Conservation (phyloP, 768 basidiomycete genomes). For the Kwoniella dejecticola region DNA sequence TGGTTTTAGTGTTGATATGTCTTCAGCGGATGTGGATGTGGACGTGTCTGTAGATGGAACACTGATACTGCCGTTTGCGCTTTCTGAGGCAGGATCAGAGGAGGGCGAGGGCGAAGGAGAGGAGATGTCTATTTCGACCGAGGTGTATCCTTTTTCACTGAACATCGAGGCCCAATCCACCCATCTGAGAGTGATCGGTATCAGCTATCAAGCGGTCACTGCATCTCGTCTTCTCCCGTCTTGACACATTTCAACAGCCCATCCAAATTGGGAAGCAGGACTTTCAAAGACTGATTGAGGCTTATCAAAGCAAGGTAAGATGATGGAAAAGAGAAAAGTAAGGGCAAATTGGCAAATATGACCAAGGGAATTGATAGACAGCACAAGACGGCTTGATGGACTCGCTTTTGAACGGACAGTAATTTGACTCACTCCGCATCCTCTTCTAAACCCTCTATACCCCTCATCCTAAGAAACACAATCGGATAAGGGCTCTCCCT, state of each 20-base stretch:
- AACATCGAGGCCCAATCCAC: conserved; percentile 51
- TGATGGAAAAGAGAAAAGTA: background rate
- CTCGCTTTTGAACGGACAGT: too few species aligned
- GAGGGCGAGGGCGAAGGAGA: conserved; percentile 4
- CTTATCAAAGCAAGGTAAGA: background rate
- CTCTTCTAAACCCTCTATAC: conserved; percentile 10
- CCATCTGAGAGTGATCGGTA: conserved; percentile 44
- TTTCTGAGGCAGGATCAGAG: background rate
- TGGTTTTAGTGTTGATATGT: background rate
- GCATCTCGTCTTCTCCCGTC: too few species aligned
- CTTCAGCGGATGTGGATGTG: too few species aligned
- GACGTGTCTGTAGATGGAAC: background rate
- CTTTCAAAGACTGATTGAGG: too few species aligned
- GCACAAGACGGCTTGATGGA: background rate
- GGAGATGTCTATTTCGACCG: conserved; percentile 51
- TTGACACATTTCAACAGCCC: too few species aligned
- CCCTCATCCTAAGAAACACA: conserved; percentile 21
- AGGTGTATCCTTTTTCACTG: conserved; percentile 52
- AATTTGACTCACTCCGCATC: conserved; percentile 16
- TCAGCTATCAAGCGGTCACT: too few species aligned
- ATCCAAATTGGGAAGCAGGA: too few species aligned
- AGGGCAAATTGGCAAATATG: background rate
- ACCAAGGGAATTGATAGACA: background rate
- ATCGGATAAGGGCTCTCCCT: conserved; percentile 23
- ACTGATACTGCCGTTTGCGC: background rate